Conservation (phyloP, 2,329 filamentous ascomycete genomes). For the Emmonsia crescens region DNA sequence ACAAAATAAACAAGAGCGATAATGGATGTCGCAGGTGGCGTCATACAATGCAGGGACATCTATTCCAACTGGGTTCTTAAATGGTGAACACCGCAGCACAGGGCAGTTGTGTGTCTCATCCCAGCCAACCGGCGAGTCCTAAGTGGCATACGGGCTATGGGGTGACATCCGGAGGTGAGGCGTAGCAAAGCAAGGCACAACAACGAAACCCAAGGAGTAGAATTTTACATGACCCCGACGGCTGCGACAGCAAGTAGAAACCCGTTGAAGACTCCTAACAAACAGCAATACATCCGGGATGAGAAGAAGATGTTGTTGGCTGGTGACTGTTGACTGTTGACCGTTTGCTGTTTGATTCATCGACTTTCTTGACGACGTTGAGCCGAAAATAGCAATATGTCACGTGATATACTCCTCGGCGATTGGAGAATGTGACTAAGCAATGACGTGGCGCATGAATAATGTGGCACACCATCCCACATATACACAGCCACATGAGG, state of each 20-base stretch:
- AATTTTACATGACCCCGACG: background rate
- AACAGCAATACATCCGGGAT: background rate
- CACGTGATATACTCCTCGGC: background rate
- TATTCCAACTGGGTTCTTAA: background rate
- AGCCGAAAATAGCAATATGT: too few species aligned
- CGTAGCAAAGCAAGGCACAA: background rate
- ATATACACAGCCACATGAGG: slow-evolving; percentile 26
- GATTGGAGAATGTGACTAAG: background rate
- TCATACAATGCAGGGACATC: slow-evolving; percentile 1
- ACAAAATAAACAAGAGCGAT: background rate
- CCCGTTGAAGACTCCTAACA: background rate
- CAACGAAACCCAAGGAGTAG: background rate
- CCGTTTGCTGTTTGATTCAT: background rate
- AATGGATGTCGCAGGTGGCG: slow-evolving; percentile 1
- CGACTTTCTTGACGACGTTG: too few species aligned
- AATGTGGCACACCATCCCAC: too few species aligned
- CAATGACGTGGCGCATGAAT: background rate
- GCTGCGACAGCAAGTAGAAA: background rate
- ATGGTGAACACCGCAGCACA: background rate
- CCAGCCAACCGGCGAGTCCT: background rate
- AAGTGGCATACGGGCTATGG: background rate
- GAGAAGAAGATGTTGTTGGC: background rate
- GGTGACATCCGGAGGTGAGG: background rate
- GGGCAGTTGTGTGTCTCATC: background rate
- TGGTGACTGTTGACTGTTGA: background rate